Percentiles rank a stretch among this genome's conserved stretches.
These are phyloP conservation scores for Fonsecaea pugnacius DNA, from an alignment of 2,329 filamentous ascomycete genomes.

Conservation along the genomic window DNA sequence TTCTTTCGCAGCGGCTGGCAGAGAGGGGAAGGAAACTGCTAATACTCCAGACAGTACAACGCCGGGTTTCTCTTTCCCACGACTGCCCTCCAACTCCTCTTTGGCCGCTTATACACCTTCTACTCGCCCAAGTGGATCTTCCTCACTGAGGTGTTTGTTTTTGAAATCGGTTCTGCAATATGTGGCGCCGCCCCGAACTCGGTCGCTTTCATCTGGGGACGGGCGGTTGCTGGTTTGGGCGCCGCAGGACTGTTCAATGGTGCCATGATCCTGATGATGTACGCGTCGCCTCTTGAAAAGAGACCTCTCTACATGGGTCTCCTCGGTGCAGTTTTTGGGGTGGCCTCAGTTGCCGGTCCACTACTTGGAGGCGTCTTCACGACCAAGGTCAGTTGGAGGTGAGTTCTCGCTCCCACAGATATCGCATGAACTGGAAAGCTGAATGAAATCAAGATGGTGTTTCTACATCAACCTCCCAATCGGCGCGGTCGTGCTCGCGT, in stretches of 20 bases:
- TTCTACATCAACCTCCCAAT: slow-evolving; percentile 39
- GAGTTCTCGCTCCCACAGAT: neutral
- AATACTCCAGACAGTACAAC: slow-evolving; percentile 13
- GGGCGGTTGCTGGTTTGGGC: slow-evolving; percentile 49
- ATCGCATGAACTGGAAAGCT: neutral
- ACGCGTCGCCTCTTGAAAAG: slow-evolving; percentile 38
- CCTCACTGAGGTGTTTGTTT: slow-evolving; percentile 47
- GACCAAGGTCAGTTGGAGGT: slow-evolving; percentile 39
- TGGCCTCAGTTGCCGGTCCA: slow-evolving; percentile 48
- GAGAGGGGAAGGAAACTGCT: neutral
- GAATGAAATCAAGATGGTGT: slow-evolving; percentile 24
- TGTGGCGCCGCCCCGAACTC: slow-evolving; percentile 48
- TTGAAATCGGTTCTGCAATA: slow-evolving; percentile 49
- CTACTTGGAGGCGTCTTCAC: slow-evolving; percentile 52
- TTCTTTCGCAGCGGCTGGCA: slow-evolving; percentile 45
- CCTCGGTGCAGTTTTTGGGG: slow-evolving; percentile 38
- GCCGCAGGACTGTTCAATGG: slow-evolving; percentile 48
- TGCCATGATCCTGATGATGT: slow-evolving; percentile 39
- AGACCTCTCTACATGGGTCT: slow-evolving; percentile 36
- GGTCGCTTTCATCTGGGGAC: slow-evolving; percentile 47
- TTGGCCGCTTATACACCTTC: slow-evolving; percentile 52
- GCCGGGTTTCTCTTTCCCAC: slow-evolving; percentile 13
- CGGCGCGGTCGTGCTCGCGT: slow-evolving; percentile 44
- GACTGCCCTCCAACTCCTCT: slow-evolving; percentile 47
- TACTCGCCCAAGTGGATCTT: slow-evolving; percentile 52